Evolutionary conservation across 208 protist genomes (phyloP).

Genomic region (Porcisia hertigi): DNA sequence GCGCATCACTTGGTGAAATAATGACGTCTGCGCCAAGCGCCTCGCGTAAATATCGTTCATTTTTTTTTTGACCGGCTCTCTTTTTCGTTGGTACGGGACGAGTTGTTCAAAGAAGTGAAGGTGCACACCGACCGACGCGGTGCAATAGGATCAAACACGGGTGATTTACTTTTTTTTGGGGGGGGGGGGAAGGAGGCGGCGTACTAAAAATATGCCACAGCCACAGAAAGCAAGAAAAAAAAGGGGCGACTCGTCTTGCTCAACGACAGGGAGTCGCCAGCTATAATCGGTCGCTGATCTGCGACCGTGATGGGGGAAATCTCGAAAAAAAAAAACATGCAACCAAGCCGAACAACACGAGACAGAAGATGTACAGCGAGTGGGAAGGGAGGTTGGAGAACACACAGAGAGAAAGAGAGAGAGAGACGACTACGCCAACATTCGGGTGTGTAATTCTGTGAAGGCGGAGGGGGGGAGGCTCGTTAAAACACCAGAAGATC

Average conservation of each 20-base stretch:
- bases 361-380: neutral
- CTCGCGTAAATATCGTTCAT: constrained; percentile 91
- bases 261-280: neutral
- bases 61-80: no score
- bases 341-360: neutral
- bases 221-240: neutral
- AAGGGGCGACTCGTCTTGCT: neutral
- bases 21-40: constrained; percentile 71
- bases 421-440: no score
- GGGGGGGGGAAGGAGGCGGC: no score
- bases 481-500: neutral
- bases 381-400: neutral
- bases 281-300: neutral
- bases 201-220: neutral
- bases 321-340: neutral
- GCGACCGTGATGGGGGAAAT: neutral
- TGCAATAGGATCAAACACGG: no score
- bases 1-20: constrained; percentile 91
- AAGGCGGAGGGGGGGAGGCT: no score
- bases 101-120: no score
- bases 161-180: neutral
- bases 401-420: neutral
- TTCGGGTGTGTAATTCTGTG: neutral
- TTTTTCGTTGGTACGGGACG: no score
- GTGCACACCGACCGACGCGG: no score